A percentile compares a stretch with the other conserved stretches of the same genome.
phyloP scores from a whole-genome alignment of 768 basidiomycete genomes.

The Lactifluus echinatus region DNA sequence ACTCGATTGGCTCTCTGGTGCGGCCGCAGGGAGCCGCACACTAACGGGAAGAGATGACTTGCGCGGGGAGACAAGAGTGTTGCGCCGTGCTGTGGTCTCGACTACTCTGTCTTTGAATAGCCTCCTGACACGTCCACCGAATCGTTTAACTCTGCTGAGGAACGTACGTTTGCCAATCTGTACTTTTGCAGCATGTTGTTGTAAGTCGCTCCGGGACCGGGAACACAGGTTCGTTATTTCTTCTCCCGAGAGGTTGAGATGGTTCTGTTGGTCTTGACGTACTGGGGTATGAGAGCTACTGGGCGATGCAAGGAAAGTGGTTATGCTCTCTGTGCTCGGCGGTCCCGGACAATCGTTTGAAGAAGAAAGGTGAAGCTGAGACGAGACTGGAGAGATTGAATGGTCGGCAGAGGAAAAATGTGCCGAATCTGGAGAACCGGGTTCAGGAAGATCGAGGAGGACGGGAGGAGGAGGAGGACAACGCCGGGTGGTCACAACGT shows the following conservation, averaged over 20 bases:
- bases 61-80: constrained; percentile 2
- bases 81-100: constrained; percentile 6
- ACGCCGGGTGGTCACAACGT: not conserved
- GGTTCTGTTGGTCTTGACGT: not conserved
- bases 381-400: constrained; percentile 11
- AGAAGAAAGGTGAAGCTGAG: constrained; percentile 15
- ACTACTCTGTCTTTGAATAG: constrained; percentile 9
- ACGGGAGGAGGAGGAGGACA: not conserved
- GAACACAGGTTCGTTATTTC: not conserved
- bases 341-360: constrained; percentile 1
- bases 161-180: constrained; percentile 13
- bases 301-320: constrained; percentile 5
- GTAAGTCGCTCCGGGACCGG: not conserved
- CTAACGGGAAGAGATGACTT: not conserved
- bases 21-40: constrained; percentile 1
- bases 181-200: not conserved
- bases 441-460: constrained; percentile 15
- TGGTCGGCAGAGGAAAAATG: constrained; percentile 16
- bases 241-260: not conserved
- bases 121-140: constrained; percentile 16
- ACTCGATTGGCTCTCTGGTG: constrained; percentile 5
- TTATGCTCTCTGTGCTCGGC: constrained; percentile 4
- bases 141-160: constrained; percentile 11
- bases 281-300: not conserved
- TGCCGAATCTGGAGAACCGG: constrained; percentile 17